Evolutionary conservation across 768 basidiomycete genomes (phyloP).

Genomic region (Xerocomus brunneocitrinus): DNA sequence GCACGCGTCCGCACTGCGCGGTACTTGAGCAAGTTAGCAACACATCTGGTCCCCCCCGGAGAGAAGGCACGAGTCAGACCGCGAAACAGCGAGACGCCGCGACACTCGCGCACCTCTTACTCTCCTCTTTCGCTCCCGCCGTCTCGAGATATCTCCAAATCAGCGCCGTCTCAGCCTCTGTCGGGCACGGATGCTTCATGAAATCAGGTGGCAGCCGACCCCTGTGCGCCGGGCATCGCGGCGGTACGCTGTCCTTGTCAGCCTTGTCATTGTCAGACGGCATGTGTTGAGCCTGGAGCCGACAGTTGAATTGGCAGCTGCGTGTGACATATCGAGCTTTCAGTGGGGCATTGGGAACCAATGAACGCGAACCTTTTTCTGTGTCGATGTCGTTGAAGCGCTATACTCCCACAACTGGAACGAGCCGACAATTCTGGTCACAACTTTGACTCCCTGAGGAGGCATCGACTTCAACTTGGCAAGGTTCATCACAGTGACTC

Average conservation of each 20-base stretch:
- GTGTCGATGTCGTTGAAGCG: neutral
- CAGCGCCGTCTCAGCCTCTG: neutral
- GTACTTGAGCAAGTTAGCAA: slow-evolving; percentile 24
- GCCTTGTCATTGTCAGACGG: neutral
- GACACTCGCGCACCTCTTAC: slow-evolving; percentile 13
- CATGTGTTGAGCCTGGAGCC: neutral
- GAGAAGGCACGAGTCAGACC: neutral
- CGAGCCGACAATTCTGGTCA: too few species aligned
- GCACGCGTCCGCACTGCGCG: slow-evolving; percentile 27
- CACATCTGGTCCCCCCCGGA: slow-evolving; percentile 12
- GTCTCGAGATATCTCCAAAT: slow-evolving; percentile 9
- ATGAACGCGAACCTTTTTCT: neutral
- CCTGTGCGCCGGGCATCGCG: neutral
- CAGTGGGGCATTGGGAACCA: neutral
- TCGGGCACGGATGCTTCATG: slow-evolving; percentile 19
- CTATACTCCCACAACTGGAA: too few species aligned
- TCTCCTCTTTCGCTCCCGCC: slow-evolving; percentile 15
- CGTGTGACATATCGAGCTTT: neutral
- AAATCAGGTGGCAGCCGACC: slow-evolving; percentile 3
- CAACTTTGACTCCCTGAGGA: too few species aligned
- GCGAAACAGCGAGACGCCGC: neutral
- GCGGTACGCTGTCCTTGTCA: neutral
- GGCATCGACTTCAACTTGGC: too few species aligned
- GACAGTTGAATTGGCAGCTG: neutral
- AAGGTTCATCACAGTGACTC: too few species aligned